Conservation (phyloP, 2,329 filamentous ascomycete genomes). For the Colletotrichum liriopes region DNA sequence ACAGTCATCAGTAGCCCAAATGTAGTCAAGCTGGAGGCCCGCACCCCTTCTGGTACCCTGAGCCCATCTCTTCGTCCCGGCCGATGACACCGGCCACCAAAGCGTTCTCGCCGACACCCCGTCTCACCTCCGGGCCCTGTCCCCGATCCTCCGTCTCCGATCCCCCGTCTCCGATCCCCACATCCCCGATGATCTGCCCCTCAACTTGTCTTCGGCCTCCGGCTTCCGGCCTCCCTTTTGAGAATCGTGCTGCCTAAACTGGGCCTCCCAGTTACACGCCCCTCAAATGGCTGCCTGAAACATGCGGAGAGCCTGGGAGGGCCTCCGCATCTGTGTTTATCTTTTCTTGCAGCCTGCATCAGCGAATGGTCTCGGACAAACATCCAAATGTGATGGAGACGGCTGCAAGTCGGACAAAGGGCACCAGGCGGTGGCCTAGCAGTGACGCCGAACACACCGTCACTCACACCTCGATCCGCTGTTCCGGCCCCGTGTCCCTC, state of each 20-base stretch:
- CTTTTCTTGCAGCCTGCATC: background rate
- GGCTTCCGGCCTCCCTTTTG: background rate
- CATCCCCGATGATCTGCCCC: background rate
- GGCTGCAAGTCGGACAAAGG: background rate
- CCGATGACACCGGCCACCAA: background rate
- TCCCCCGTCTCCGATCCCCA: background rate
- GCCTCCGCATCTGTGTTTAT: background rate
- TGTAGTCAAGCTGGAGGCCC: no score
- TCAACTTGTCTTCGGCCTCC: background rate
- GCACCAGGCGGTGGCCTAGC: background rate
- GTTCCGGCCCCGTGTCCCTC: background rate
- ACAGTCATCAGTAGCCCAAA: background rate
- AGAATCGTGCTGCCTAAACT: background rate
- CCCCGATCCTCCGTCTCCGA: no score
- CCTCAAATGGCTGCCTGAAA: background rate
- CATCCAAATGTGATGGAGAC: background rate
- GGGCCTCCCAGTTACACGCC: background rate
- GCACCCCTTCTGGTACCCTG: no score
- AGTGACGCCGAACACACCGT: background rate
- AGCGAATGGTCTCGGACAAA: background rate
- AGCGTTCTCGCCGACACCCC: no score
- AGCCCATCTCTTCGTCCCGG: no score
- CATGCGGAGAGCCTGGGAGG: no score
- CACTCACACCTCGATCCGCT: background rate
- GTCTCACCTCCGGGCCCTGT: background rate